Conservation (phyloP, 306 rosid species). For the Mimosa pudica region DNA sequence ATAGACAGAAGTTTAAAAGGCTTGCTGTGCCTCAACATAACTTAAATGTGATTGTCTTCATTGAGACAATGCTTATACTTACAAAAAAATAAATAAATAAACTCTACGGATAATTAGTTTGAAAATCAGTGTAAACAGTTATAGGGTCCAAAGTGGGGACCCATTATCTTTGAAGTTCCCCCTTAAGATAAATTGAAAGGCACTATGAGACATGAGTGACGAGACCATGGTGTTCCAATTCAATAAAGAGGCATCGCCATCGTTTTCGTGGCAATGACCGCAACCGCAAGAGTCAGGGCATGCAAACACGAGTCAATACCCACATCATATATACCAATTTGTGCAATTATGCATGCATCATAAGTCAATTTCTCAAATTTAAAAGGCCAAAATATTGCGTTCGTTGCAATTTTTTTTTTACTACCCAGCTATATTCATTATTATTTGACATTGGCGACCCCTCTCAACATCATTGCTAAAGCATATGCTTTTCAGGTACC, state of each 20-base stretch:
- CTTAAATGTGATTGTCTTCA: too few species aligned
- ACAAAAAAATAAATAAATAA: too few species aligned
- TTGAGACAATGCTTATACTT: too few species aligned
- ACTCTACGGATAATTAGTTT: too few species aligned
- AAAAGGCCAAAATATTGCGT: background rate
- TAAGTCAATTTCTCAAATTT: background rate
- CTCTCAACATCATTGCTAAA: slow-evolving; percentile 27
- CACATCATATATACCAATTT: background rate
- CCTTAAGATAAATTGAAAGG: background rate
- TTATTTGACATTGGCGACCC: slow-evolving; percentile 31
- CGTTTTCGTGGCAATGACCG: background rate
- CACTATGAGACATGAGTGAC: background rate
- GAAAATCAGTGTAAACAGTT: too few species aligned
- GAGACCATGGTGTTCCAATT: background rate
- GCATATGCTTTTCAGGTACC: slow-evolving; percentile 36
- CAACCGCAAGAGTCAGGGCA: background rate
- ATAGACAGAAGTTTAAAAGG: too few species aligned
- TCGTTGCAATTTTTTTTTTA: background rate
- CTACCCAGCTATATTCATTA: background rate
- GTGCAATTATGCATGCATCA: background rate
- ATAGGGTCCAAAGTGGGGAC: background rate
- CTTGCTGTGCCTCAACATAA: too few species aligned
- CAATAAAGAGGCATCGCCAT: background rate
- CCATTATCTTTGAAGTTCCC: background rate
- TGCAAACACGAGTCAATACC: background rate